Evolutionary conservation across 163 green algal species (phyloP).

Genomic region (Trebouxia gelatinosa): DNA sequence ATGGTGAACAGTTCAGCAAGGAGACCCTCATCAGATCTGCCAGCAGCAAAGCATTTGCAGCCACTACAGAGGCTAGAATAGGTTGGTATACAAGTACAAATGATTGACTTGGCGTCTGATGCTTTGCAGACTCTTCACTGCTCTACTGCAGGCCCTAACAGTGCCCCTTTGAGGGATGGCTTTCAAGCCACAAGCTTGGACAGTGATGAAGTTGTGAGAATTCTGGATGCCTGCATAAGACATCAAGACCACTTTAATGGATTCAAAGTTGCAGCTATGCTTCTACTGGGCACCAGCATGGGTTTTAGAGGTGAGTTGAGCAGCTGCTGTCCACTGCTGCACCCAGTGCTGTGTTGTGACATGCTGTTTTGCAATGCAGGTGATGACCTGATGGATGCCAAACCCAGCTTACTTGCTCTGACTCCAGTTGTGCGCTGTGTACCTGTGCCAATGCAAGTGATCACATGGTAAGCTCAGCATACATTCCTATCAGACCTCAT

Average conservation of each 20-base stretch:
- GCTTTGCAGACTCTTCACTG: background rate
- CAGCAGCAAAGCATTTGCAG: too few relatives aligned
- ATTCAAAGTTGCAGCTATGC: background rate
- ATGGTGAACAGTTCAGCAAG: background rate
- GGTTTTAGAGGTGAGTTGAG: too few relatives aligned
- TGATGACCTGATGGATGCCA: background rate
- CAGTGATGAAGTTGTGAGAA: too few relatives aligned
- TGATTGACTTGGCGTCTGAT: background rate
- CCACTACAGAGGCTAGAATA: too few relatives aligned
- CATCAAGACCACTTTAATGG: background rate
- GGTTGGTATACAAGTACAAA: background rate
- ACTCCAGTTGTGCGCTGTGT: background rate
- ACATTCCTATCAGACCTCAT: background rate
- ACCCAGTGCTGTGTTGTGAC: background rate
- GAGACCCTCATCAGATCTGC: too few relatives aligned
- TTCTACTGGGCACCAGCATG: background rate
- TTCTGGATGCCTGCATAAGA: too few relatives aligned
- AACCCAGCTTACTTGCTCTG: background rate
- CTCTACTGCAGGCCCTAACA: background rate
- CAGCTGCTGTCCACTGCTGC: background rate
- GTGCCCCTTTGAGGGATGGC: background rate
- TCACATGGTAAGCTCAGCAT: background rate
- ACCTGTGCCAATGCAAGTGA: background rate
- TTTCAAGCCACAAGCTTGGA: too few relatives aligned
- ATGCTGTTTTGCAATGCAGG: background rate